Evolutionary conservation across 2,329 filamentous ascomycete species (phyloP).

Genomic region (Penicillium expansum): DNA sequence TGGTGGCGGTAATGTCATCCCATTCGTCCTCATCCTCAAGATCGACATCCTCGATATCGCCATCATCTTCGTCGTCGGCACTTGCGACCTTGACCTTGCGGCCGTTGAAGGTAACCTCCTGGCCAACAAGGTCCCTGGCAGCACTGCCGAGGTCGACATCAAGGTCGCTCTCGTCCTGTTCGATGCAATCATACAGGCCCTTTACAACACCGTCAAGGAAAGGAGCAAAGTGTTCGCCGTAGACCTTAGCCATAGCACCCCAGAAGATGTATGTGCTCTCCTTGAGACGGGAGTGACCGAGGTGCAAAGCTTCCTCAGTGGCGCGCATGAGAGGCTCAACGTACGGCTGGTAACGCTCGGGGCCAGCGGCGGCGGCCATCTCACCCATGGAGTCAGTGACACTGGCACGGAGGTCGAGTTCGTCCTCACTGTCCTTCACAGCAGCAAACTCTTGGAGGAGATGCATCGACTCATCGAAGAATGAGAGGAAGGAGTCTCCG

Average conservation of each 20-base stretch:
- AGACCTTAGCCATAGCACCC: slow-evolving; percentile 92
- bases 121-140: slow-evolving; percentile 69
- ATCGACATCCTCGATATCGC: slow-evolving; percentile 62
- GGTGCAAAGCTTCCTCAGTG: slow-evolving; percentile 82
- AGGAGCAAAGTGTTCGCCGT: slow-evolving; percentile 62
- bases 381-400: slow-evolving; percentile 92
- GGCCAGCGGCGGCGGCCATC: slow-evolving; percentile 83
- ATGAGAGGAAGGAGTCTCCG: slow-evolving; percentile 80
- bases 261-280: slow-evolving; percentile 98
- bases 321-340: slow-evolving; percentile 87
- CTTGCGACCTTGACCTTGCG: slow-evolving; percentile 81
- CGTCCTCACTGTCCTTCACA: slow-evolving; percentile 85
- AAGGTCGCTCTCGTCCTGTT: slow-evolving; percentile 82
- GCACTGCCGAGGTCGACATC: slow-evolving; percentile 73
- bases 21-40: slow-evolving; percentile 79
- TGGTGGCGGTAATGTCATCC: slow-evolving; percentile 79
- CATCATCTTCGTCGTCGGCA: slow-evolving; percentile 57
- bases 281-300: slow-evolving; percentile 85
- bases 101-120: slow-evolving; percentile 74
- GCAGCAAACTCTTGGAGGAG: slow-evolving; percentile 79
- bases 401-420: slow-evolving; percentile 83
- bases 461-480: slow-evolving; percentile 86
- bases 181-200: slow-evolving; percentile 74
- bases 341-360: slow-evolving; percentile 83
- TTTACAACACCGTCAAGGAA: slow-evolving; percentile 49